Percentiles rank a stretch among this genome's conserved stretches.
phyloP scores from a whole-genome alignment of 2,329 filamentous ascomycete species.

The Fusarium phyllophilum region DNA sequence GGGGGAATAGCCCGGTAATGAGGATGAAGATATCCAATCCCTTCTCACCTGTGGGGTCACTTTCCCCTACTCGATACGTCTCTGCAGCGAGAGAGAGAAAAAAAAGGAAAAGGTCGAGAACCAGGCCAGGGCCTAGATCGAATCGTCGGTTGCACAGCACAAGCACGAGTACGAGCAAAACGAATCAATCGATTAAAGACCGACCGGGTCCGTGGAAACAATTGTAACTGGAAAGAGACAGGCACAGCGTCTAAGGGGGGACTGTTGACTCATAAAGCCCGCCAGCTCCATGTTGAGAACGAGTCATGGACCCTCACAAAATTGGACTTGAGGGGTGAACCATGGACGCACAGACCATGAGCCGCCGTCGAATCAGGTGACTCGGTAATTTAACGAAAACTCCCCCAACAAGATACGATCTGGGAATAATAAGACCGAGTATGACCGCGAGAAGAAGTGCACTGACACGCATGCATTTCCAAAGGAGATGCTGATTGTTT shows the following conservation, averaged over 20 bases:
- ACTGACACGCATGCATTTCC: background rate
- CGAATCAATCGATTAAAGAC: constrained; percentile 4
- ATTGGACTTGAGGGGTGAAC: background rate
- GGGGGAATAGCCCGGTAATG: background rate
- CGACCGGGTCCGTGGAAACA: constrained; percentile 35
- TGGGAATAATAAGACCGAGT: background rate
- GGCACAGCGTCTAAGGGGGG: constrained; percentile 32
- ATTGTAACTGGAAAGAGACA: constrained; percentile 36
- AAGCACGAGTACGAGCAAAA: background rate
- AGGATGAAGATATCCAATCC: constrained; percentile 12
- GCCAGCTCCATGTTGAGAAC: constrained; percentile 14
- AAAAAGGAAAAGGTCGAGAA: background rate
- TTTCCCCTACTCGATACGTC: background rate
- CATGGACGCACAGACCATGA: background rate
- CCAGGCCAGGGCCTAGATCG: constrained; percentile 14
- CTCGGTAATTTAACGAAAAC: background rate
- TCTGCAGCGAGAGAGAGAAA: background rate
- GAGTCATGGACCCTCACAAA: constrained; percentile 37
- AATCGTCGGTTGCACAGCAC: constrained; percentile 16
- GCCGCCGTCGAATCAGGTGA: constrained; percentile 9
- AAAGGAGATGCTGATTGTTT: too few species aligned
- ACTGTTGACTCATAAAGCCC: constrained; percentile 45
- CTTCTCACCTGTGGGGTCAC: constrained; percentile 3
- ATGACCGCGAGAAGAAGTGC: background rate
- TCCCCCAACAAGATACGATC: background rate